Percentiles rank a stretch among this genome's conserved stretches.
These are phyloP conservation scores for Paramecium octaurelia DNA, from an alignment of 73 alveolate species.

Conservation along the genomic window DNA sequence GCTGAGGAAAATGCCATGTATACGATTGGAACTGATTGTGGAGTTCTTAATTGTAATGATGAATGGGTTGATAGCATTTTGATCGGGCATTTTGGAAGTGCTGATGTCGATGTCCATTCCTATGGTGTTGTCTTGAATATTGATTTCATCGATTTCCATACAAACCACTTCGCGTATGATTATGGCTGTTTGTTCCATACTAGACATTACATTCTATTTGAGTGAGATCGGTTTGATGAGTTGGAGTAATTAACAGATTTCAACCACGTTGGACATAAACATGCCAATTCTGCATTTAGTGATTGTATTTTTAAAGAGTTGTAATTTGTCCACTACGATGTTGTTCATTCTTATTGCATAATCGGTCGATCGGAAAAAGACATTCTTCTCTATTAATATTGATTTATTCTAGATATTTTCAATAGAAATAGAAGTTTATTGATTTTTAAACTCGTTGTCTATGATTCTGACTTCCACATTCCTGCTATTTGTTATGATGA, in stretches of 20 bases:
- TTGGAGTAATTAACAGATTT: not conserved
- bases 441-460: not conserved
- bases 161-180: not conserved
- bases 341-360: not conserved
- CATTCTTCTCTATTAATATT: not conserved
- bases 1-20: not conserved
- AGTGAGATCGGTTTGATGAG: not conserved
- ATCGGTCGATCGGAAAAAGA: not conserved
- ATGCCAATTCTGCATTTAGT: not conserved
- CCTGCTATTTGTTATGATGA: not conserved
- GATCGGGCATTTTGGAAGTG: not conserved
- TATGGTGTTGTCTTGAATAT: not conserved
- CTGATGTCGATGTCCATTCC: not conserved
- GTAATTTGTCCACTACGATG: not conserved
- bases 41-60: not conserved
- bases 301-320: not conserved
- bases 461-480: not conserved
- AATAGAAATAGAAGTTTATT: not conserved
- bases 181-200: not conserved
- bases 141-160: not conserved
- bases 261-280: not conserved
- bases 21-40: not conserved
- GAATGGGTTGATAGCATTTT: not conserved
- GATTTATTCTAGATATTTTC: not conserved
- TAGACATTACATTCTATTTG: not conserved